phyloP scores from a whole-genome alignment of 352 stramenopile genomes.

The Phytophthora litchii region DNA sequence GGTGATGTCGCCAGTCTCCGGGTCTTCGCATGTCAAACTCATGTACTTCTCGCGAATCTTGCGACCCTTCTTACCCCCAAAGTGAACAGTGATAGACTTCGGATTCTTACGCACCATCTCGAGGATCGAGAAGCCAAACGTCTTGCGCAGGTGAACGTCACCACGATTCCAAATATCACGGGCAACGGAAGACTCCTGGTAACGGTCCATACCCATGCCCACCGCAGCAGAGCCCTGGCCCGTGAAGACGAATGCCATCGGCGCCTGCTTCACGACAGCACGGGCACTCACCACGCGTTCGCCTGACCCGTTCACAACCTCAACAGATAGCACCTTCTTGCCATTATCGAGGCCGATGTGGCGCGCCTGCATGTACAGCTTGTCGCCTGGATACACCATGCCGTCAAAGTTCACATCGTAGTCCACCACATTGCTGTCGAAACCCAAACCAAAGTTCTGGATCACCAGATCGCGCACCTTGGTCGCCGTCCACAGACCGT shows the following conservation, averaged over 20 bases:
- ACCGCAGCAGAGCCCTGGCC: conserved; percentile 83
- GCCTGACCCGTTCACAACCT: conserved; percentile 75
- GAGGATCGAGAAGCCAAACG: conserved; percentile 89
- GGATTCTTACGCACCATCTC: conserved; percentile 90
- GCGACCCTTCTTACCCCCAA: conserved; percentile 82
- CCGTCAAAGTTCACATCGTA: conserved; percentile 87
- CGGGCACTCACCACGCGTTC: conserved; percentile 78
- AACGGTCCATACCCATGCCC: conserved; percentile 91
- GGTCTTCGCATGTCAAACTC: conserved; percentile 73
- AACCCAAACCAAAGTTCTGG: conserved; percentile 46
- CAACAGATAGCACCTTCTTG: conserved; percentile 71
- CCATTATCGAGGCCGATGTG: conserved; percentile 72
- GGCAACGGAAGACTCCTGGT: conserved; percentile 67
- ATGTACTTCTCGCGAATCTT: conserved; percentile 89
- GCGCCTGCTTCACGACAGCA: conserved; percentile 68
- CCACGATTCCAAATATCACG: conserved; percentile 85
- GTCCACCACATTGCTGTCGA: conserved; percentile 73
- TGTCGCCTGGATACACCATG: conserved; percentile 88
- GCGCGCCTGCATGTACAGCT: conserved; percentile 78
- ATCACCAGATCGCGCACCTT: conserved; percentile 80
- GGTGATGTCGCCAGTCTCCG: conserved; percentile 48
- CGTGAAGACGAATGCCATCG: conserved; percentile 87
- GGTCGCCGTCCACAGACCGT: conserved; percentile 89
- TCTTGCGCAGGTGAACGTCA: conserved; percentile 69
- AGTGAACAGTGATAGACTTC: conserved; percentile 84